Percentiles rank a stretch among this genome's conserved stretches.
Evolutionary conservation across 192 early-diverging fungal species (phyloP).

Genomic region (Gryganskiella cystojenkinii): DNA sequence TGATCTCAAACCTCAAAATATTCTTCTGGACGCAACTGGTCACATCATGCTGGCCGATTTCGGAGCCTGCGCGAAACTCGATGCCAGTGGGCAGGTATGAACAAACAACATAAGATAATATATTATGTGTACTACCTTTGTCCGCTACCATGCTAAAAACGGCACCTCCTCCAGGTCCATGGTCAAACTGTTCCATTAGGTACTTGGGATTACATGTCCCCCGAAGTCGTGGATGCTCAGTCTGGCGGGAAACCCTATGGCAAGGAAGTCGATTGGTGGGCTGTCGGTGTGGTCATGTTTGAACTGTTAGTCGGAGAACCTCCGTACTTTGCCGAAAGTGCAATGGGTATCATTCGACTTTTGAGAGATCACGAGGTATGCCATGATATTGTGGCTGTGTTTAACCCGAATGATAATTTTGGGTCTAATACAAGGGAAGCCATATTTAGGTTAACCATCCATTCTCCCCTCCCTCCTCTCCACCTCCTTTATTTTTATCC

Average conservation of each 20-base stretch:
- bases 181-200: constrained; percentile 75
- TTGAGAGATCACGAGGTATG: constrained; percentile 85
- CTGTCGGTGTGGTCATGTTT: constrained; percentile 85
- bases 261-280: constrained; percentile 90
- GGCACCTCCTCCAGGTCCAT: constrained; percentile 46
- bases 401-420: too few relatives aligned
- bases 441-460: neutral
- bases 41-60: constrained; percentile 84
- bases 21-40: constrained; percentile 72
- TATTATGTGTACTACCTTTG: too few relatives aligned
- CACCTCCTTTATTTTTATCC: constrained; percentile 2
- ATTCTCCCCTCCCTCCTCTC: neutral
- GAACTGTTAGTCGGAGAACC: constrained; percentile 88
- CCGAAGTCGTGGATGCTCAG: constrained; percentile 90
- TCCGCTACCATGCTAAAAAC: too few relatives aligned
- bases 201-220: constrained; percentile 93
- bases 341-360: constrained; percentile 86
- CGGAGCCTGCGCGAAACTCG: constrained; percentile 59
- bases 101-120: too few relatives aligned
- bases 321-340: constrained; percentile 89
- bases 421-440: neutral
- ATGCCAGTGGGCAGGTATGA: constrained; percentile 36
- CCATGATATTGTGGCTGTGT: too few relatives aligned
- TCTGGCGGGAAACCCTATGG: constrained; percentile 81
- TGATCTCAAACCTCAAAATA: constrained; percentile 82